A percentile compares a stretch with the other conserved stretches of the same genome.
These are phyloP conservation scores for Penicillium arizonense DNA, from an alignment of 495 filamentous ascomycete genomes.

Conservation along the genomic window DNA sequence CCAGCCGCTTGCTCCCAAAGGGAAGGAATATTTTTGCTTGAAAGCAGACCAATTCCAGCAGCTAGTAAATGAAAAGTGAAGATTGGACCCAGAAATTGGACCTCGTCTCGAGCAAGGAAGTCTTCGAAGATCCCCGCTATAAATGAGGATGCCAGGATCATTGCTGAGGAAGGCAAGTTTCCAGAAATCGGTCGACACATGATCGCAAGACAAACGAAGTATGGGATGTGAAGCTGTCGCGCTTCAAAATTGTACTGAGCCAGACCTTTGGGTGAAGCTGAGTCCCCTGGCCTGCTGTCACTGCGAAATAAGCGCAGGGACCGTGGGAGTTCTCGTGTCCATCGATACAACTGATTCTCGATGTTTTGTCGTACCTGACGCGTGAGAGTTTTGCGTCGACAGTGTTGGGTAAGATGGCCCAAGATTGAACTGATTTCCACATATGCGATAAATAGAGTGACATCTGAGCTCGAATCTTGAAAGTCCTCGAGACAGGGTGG, in stretches of 20 bases:
- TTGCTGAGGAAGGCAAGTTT: slow-evolving; percentile 14
- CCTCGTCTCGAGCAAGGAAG: slow-evolving; percentile 26
- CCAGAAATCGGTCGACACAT: slow-evolving; percentile 19
- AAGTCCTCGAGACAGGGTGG: slow-evolving; percentile 21
- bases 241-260: slow-evolving; percentile 22
- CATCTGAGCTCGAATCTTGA: slow-evolving; percentile 14
- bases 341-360: slow-evolving; percentile 20
- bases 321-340: slow-evolving; percentile 17
- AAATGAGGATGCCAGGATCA: slow-evolving; percentile 21
- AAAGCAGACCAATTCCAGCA: slow-evolving; percentile 24
- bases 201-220: slow-evolving; percentile 24
- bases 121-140: slow-evolving; percentile 26
- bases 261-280: neutral
- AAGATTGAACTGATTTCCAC: slow-evolving; percentile 25
- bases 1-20: slow-evolving; percentile 13
- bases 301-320: slow-evolving; percentile 14
- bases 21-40: slow-evolving; percentile 6
- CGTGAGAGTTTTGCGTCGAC: slow-evolving; percentile 18
- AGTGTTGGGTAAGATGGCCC: slow-evolving; percentile 21
- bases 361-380: slow-evolving; percentile 16
- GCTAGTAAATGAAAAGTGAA: slow-evolving; percentile 28
- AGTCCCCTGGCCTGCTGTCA: neutral
- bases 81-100: slow-evolving; percentile 21
- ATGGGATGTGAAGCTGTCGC: slow-evolving; percentile 23
- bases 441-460: slow-evolving; percentile 21